Percentiles rank a stretch among this genome's conserved stretches.
phyloP scores from a whole-genome alignment of 495 filamentous ascomycete genomes.

The Gamarada debralockiae region DNA sequence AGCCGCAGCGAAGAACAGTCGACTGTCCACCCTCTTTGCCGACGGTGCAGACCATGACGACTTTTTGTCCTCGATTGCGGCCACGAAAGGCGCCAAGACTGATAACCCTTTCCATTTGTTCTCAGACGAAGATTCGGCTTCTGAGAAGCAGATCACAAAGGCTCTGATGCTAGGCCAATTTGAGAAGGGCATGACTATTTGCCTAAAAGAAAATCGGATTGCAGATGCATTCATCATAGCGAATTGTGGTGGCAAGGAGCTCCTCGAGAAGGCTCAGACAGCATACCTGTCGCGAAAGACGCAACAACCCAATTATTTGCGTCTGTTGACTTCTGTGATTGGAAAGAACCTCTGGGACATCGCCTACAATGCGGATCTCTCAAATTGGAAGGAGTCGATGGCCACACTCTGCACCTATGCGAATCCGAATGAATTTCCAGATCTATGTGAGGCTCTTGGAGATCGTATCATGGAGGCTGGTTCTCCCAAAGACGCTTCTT shows the following conservation, averaged over 20 bases:
- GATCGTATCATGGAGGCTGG: conserved; percentile 81
- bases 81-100: conserved; percentile 74
- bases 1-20: conserved; percentile 36
- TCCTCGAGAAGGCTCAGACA: conserved; percentile 90
- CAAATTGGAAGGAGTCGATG: conserved; percentile 96
- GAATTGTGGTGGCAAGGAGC: conserved; percentile 90
- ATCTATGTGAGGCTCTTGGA: conserved; percentile 93
- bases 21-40: conserved; percentile 70
- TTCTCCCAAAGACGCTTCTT: conserved; percentile 80
- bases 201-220: conserved; percentile 80
- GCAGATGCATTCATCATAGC: conserved; percentile 98
- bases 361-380: conserved; percentile 89
- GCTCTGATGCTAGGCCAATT: conserved; percentile 88
- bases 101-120: conserved; percentile 77
- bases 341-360: conserved; percentile 98
- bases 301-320: conserved; percentile 84
- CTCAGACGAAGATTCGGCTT: conserved; percentile 54
- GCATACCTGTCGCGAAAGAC: conserved; percentile 83
- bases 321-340: conserved; percentile 85
- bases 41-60: conserved; percentile 69
- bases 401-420: conserved; percentile 93
- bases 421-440: conserved; percentile 82
- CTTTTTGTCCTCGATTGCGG: conserved; percentile 73
- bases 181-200: conserved; percentile 83
- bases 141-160: conserved; percentile 83